Percentiles rank a stretch among this genome's conserved stretches.
Conservation (phyloP, 441 rosid genomes). For the Populus tomentosa region DNA sequence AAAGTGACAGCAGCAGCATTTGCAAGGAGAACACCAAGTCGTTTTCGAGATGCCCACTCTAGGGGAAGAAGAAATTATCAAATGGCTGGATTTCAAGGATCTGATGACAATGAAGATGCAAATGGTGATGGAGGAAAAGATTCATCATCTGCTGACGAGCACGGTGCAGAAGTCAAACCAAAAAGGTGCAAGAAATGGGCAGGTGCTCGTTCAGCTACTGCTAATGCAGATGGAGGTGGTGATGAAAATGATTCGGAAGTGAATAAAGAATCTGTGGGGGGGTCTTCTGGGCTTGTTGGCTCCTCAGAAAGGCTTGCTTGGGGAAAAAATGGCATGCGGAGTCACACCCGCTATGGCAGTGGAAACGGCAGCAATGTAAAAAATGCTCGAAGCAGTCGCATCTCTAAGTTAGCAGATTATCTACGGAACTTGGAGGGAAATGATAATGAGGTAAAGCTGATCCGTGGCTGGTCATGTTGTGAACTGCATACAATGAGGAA, state of each 20-base stretch:
- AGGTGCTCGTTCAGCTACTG: conserved; percentile 37
- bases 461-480: not conserved
- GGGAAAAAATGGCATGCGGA: conserved; percentile 64
- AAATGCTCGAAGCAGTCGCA: conserved; percentile 33
- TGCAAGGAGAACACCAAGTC: conserved; percentile 37
- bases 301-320: conserved; percentile 56
- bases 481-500: not conserved
- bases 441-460: conserved; percentile 43
- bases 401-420: conserved; percentile 44
- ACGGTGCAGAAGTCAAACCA: conserved; percentile 34
- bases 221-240: conserved; percentile 38
- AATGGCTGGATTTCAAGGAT: conserved; percentile 38
- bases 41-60: conserved; percentile 29
- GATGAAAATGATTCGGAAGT: conserved; percentile 45
- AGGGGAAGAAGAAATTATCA: conserved; percentile 45
- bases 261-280: conserved; percentile 38
- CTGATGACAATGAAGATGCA: conserved; percentile 51
- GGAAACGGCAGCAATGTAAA: conserved; percentile 37
- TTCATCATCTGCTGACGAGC: conserved; percentile 59
- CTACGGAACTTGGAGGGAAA: conserved; percentile 44
- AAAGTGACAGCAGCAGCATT: conserved; percentile 34
- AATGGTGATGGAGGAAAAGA: conserved; percentile 43
- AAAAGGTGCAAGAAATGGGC: conserved; percentile 38
- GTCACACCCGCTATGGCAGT: conserved; percentile 52
- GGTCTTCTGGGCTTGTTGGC: conserved; percentile 39